A percentile compares a stretch with the other conserved stretches of the same genome.
These are phyloP conservation scores for Sarcomyxa edulis DNA, from an alignment of 768 basidiomycete species.

Conservation along the genomic window DNA sequence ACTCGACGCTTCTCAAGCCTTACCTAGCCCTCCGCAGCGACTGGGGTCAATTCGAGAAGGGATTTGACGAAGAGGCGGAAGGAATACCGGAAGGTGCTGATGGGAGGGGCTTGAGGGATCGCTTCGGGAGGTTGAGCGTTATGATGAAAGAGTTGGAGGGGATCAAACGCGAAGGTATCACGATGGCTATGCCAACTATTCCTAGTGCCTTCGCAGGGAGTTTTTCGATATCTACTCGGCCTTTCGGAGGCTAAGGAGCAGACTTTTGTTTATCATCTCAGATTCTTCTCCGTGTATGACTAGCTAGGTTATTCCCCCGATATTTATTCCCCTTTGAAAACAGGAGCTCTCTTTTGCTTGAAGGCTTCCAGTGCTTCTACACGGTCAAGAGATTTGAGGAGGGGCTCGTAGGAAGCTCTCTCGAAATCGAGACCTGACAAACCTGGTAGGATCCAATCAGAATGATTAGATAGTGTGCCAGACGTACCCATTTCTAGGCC, in stretches of 20 bases:
- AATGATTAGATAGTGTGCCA: not conserved
- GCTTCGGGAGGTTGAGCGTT: slow-evolving; percentile 65
- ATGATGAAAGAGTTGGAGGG: slow-evolving; percentile 89
- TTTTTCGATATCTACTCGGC: slow-evolving; percentile 42
- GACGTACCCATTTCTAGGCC: slow-evolving; percentile 64
- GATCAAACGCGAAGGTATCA: slow-evolving; percentile 55
- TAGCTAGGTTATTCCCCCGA: slow-evolving; percentile 13
- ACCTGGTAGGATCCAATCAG: not conserved
- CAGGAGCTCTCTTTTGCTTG: slow-evolving; percentile 72
- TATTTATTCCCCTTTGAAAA: slow-evolving; percentile 75
- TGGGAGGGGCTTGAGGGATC: slow-evolving; percentile 50
- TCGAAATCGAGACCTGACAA: slow-evolving; percentile 84
- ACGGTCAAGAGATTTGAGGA: slow-evolving; percentile 73
- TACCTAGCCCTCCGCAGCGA: slow-evolving; percentile 90
- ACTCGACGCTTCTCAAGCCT: slow-evolving; percentile 78
- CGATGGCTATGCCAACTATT: slow-evolving; percentile 54
- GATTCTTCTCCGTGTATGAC: no score
- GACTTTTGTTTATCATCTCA: slow-evolving; percentile 14
- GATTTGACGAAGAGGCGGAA: slow-evolving; percentile 60
- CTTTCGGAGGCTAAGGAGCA: slow-evolving; percentile 28
- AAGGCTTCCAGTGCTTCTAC: slow-evolving; percentile 84
- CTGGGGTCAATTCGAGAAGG: slow-evolving; percentile 82
- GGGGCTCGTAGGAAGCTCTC: slow-evolving; percentile 74
- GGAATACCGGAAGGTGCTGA: slow-evolving; percentile 31
- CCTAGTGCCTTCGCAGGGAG: slow-evolving; percentile 47